Conservation (phyloP, 2,329 filamentous ascomycete genomes). For the Aspergillus ibericus region DNA sequence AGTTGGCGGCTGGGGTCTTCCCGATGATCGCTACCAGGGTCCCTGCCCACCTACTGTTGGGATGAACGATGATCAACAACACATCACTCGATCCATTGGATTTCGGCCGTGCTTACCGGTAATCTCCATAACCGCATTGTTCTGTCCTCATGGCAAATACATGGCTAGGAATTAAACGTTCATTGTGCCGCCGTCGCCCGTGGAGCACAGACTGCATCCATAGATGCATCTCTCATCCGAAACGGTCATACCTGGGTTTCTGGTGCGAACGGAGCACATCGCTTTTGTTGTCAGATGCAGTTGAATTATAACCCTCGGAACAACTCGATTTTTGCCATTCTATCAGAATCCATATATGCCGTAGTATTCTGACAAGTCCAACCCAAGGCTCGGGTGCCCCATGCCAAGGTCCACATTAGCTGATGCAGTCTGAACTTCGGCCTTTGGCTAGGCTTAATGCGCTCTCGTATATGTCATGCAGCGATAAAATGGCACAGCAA, state of each 20-base stretch:
- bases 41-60: not conserved
- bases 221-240: not conserved
- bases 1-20: not conserved
- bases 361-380: not conserved
- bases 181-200: not conserved
- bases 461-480: not conserved
- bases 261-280: not conserved
- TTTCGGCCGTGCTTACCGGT: conserved; percentile 4
- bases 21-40: conserved; percentile 13
- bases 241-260: not conserved
- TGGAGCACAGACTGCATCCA: not conserved
- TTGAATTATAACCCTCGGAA: not conserved
- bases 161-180: not conserved
- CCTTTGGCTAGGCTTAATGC: not conserved
- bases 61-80: conserved; percentile 11
- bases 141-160: not conserved
- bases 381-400: not conserved
- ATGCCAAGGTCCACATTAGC: not conserved
- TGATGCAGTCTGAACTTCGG: not conserved
- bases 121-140: not conserved
- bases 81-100: conserved; percentile 8
- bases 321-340: not conserved
- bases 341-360: not conserved
- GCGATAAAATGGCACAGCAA: not conserved
- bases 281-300: not conserved